Evolutionary conservation across 164 flowering plant genomes (phyloP), one percentile per base, ranked within the genome.

Genomic region (Euptelea pleiosperma): DNA sequence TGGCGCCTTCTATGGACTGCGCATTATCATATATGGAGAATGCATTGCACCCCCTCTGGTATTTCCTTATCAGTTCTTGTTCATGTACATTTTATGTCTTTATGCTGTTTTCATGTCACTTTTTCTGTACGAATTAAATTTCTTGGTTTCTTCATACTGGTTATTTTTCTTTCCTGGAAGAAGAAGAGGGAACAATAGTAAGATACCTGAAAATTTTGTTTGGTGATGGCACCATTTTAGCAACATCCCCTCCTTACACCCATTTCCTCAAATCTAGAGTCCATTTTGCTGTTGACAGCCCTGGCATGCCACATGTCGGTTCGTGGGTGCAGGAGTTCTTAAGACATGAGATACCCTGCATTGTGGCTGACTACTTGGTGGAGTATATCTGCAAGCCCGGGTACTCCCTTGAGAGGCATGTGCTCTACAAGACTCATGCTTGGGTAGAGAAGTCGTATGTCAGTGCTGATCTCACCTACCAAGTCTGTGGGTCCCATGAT

Each of bases 341-440:
- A 45, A 80, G 71, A 19, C 85, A 85, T 51, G 86, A 89, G 60
- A 78, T 94, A 56, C 96, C 97, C 0, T 91, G 99, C 42, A 65
- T 94, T 21, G 57, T 57, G n/a, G 87, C 87, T 0, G 96, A 94
- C 71, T 94, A 91, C 73, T 63, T 91, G 64, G 98, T 91, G n/a
- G 96, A 91, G 66, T 91, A 81, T 61, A 86, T 94, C 0, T 94
- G 99, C 86, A 94, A 91, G 71, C 88, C 93, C 14, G 94, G 96
- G 1, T 84, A 64, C 57, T 55, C 96, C 30, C 91, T 89, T 2
- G 91, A 91, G 24, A 81, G 57, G 62, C 94, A 91, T 58, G 90
- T 91, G 7, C 83, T 77, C 15, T 89, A 76, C 75, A 71, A 75
- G 18, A 91, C 93, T 10, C 71, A 85, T 63, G 69, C 71, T 25